These are phyloP conservation scores for Colletotrichum sp. DNA, from an alignment of 2,329 filamentous ascomycete species.

Conservation along the genomic window DNA sequence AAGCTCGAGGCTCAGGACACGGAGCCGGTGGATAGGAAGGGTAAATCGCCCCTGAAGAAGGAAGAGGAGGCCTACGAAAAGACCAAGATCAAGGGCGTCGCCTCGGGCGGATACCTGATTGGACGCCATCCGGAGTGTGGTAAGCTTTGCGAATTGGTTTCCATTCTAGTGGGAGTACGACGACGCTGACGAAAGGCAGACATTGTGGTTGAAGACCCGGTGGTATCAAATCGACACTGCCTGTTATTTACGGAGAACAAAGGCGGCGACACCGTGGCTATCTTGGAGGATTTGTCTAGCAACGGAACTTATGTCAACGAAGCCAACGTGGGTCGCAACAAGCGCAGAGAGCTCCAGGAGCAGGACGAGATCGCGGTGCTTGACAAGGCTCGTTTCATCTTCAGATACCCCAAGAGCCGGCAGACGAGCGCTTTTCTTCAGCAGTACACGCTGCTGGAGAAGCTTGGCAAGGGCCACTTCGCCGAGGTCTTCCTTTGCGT, in stretches of 20 bases:
- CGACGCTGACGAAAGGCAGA: conserved; percentile 49
- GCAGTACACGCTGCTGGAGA: conserved; percentile 83
- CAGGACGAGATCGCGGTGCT: conserved; percentile 90
- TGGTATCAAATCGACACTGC: conserved; percentile 87
- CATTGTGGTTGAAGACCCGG: conserved; percentile 75
- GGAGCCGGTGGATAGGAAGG: conserved; percentile 41
- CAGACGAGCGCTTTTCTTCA: conserved; percentile 81
- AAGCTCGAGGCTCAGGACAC: conserved; percentile 43
- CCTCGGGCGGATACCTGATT: conserved; percentile 86
- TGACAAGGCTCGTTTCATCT: conserved; percentile 85
- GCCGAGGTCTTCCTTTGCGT: conserved; percentile 91
- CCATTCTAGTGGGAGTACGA: too few relatives aligned
- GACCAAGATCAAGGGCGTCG: conserved; percentile 64
- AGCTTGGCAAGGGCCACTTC: conserved; percentile 93
- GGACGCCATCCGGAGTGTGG: conserved; percentile 94
- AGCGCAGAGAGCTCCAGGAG: conserved; percentile 85
- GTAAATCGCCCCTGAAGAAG: conserved; percentile 52
- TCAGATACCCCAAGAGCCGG: conserved; percentile 82
- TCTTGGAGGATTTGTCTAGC: conserved; percentile 91
- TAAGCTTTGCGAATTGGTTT: conserved; percentile 51
- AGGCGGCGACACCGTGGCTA: conserved; percentile 65
- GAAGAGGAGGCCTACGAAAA: conserved; percentile 67
- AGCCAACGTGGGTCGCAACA: conserved; percentile 87
- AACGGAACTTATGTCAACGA: conserved; percentile 98
- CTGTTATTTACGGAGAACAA: conserved; percentile 69